Conservation (phyloP, 78 protist species). For the Protostelium mycophagum region DNA sequence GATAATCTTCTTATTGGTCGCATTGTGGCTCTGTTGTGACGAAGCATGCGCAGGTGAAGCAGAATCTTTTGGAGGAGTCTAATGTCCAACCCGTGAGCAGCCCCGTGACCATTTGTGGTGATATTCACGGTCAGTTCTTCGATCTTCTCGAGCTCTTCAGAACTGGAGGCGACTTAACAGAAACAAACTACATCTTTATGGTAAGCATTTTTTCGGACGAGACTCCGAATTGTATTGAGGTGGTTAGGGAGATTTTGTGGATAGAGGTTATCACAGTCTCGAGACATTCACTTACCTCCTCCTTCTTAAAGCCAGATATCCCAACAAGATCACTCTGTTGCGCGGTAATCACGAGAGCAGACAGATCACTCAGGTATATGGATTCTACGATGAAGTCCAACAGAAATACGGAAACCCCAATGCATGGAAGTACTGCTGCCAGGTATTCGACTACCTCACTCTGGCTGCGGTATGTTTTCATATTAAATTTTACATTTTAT, state of each 20-base stretch:
- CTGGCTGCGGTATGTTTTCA: slow-evolving; percentile 74
- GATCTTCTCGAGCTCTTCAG: slow-evolving; percentile 94
- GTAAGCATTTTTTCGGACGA: slow-evolving; percentile 23
- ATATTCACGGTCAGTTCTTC: slow-evolving; percentile 97
- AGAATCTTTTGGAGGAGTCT: slow-evolving; percentile 88
- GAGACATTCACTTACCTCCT: slow-evolving; percentile 93
- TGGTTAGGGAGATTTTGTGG: slow-evolving; percentile 97
- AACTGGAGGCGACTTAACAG: slow-evolving; percentile 90
- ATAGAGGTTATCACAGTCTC: slow-evolving; percentile 94
- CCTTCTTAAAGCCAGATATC: slow-evolving; percentile 89
- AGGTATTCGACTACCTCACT: slow-evolving; percentile 92
- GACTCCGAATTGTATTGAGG: background rate
- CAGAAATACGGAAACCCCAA: slow-evolving; percentile 95
- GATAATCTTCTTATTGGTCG: background rate
- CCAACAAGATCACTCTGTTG: slow-evolving; percentile 84
- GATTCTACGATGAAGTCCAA: slow-evolving; percentile 97
- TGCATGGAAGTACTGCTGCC: slow-evolving; percentile 93
- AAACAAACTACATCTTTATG: slow-evolving; percentile 94
- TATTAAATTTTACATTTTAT: background rate
- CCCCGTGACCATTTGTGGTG: slow-evolving; percentile 98
- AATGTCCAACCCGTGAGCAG: slow-evolving; percentile 91
- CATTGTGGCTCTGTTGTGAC: background rate
- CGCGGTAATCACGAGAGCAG: slow-evolving; percentile 97
- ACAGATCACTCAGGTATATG: slow-evolving; percentile 96
- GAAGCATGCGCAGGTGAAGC: slow-evolving; percentile 59